Evolutionary conservation across 257 asterid genomes (phyloP).

Genomic region (Vinca minor): DNA sequence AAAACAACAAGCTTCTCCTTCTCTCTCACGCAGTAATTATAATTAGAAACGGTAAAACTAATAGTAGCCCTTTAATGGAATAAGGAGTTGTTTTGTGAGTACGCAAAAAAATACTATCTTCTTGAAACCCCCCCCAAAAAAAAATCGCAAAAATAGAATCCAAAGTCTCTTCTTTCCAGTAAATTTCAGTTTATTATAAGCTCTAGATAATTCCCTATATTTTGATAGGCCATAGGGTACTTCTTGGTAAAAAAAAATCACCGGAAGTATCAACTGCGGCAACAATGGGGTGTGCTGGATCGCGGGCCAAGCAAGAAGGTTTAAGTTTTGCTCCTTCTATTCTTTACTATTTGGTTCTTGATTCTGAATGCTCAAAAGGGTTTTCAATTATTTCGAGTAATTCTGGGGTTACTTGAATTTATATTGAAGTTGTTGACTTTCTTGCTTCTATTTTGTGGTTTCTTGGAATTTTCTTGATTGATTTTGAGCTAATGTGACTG

Average conservation of each 20-base stretch:
- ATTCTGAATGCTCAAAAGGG: neutral
- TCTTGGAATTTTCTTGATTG: constrained; percentile 1
- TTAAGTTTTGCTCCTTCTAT: neutral
- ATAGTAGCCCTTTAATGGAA: constrained; percentile 6
- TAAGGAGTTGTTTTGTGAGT: constrained; percentile 8
- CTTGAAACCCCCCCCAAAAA: neutral
- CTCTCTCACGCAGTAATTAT: neutral
- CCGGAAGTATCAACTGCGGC: constrained; percentile 6
- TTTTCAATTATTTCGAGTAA: constrained; percentile 3
- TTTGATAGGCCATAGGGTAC: neutral
- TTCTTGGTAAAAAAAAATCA: neutral
- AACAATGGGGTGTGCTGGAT: constrained; percentile 24
- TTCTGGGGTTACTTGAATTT: constrained; percentile 8
- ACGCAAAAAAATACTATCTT: constrained; percentile 5
- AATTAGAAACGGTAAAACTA: constrained; percentile 1
- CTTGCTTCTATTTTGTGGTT: neutral
- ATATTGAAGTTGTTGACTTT: constrained; percentile 4
- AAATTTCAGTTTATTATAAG: neutral
- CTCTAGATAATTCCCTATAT: neutral
- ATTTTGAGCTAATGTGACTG: neutral
- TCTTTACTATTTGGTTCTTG: neutral
- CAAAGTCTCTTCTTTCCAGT: neutral
- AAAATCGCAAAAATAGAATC: neutral
- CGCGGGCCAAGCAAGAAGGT: constrained; percentile 24
- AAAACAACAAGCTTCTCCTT: too few species aligned